Base-by-base conservation (phyloP, 2,329 filamentous ascomycete species). In the Botrytis cinerea region DNA sequence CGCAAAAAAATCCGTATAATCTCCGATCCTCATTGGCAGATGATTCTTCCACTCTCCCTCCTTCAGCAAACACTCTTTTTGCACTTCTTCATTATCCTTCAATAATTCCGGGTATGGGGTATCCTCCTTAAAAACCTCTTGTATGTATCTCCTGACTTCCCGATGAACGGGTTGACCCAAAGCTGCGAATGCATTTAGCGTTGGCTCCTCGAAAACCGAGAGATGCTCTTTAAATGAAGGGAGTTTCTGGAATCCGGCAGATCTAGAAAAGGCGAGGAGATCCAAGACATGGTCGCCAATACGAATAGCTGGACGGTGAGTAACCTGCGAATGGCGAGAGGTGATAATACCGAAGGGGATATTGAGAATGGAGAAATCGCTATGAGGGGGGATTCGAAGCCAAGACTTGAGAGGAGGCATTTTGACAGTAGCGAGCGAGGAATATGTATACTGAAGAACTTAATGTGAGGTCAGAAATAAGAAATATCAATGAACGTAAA, bases 1-100 rank as follows among this genome's bases (percentile, higher is more conserved):
- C 16, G 91, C 93, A 80, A 93, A 96, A 84, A 96, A 96, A 82
- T 96, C 93, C 1, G 93, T 93, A 81, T 95, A 96, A 81, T 95
- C 93, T 40, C 92, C 91, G 77, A 95, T 93, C 72, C 86, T 85
- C 88, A 96, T 90, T 2, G 93, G 93, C 12, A 95, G 80, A 79
- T 95, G 91, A 80, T 87, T 90, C 75, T 85, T 87, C 67, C 91
- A 88, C 32, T 89, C 83, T 7, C 85, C 84, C 66, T 90, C 86
- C 0, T 86, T 87, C 5, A 94, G 75, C 20, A 95, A 81, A 0
- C 86, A 88, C 71, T 85, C 83, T 73, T 87, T 83, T 74, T 89
- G 88, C 28, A 93, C 82, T 0, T 82, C 78, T 2, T 82, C 80
- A 78, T 94, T 92, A 73, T 90, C 86, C 78, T 89, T 89, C 38